Percentiles rank a stretch among this genome's conserved stretches.
These are phyloP conservation scores for Suhomyces prunicola DNA, from an alignment of 805 yeast genomes.

Conservation along the genomic window DNA sequence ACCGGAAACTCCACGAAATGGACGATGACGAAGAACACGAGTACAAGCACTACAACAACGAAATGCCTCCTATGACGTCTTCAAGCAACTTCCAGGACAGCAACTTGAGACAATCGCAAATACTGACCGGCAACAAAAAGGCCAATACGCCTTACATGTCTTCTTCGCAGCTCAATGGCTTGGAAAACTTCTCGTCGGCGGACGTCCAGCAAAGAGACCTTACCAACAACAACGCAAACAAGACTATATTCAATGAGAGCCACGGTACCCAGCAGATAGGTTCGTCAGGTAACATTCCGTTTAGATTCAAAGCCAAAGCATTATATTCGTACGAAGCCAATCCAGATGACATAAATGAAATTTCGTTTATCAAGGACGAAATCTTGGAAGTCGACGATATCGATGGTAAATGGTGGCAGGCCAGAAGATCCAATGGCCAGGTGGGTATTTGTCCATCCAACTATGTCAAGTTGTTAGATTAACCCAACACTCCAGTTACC, in stretches of 20 bases:
- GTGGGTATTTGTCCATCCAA: conserved; percentile 96
- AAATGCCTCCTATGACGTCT: conserved; percentile 13
- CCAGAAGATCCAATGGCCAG: conserved; percentile 82
- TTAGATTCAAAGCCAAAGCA: conserved; percentile 84
- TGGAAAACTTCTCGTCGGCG: conserved; percentile 49
- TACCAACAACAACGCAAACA: conserved; percentile 23
- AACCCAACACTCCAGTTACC: not conserved
- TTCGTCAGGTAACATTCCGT: conserved; percentile 32
- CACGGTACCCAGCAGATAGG: conserved; percentile 10
- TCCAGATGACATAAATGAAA: conserved; percentile 89
- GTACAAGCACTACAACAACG: conserved; percentile 17
- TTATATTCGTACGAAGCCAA: conserved; percentile 84
- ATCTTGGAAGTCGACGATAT: conserved; percentile 88
- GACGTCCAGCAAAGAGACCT: conserved; percentile 33
- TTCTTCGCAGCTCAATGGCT: conserved; percentile 57
- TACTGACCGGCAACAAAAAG: conserved; percentile 29
- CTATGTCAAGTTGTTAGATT: conserved; percentile 72
- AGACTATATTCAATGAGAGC: conserved; percentile 23
- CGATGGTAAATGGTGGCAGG: conserved; percentile 99
- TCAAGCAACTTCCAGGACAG: conserved; percentile 25
- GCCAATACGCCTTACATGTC: conserved; percentile 39
- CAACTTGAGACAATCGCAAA: conserved; percentile 35
- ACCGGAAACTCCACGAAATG: conserved; percentile 10
- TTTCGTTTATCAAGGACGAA: conserved; percentile 88
- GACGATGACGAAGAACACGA: conserved; percentile 24